Evolutionary conservation across 768 basidiomycete genomes (phyloP).

Genomic region (Xanthoconium stramineum): DNA sequence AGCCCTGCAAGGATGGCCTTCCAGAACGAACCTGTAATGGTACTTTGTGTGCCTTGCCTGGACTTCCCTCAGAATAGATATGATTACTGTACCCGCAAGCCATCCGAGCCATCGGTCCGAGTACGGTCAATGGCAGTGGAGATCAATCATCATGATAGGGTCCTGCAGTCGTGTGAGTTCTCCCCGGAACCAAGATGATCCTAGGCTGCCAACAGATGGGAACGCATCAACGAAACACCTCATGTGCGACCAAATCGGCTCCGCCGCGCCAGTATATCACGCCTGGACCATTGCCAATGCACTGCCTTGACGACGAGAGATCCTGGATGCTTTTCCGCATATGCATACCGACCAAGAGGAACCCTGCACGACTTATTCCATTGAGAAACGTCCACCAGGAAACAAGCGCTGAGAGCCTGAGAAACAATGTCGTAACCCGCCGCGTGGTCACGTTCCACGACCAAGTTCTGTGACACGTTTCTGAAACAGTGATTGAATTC

Average conservation of each 20-base stretch:
- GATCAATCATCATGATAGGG: neutral
- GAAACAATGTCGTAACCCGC: neutral
- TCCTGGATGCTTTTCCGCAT: neutral
- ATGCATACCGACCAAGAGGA: neutral
- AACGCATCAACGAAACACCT: neutral
- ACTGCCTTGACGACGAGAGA: neutral
- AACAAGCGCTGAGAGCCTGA: neutral
- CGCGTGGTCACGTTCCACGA: conserved; percentile 6
- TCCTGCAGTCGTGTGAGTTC: conserved; percentile 3
- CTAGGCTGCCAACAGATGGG: neutral
- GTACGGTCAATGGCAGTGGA: neutral
- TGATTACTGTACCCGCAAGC: neutral
- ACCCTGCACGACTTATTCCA: neutral
- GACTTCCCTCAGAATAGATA: neutral
- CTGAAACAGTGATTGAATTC: conserved; percentile 7
- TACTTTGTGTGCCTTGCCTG: neutral
- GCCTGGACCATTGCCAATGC: neutral
- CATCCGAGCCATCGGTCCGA: neutral
- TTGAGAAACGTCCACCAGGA: no score
- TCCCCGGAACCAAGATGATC: neutral
- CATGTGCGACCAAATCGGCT: neutral
- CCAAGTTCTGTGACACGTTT: conserved; percentile 3
- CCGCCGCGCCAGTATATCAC: neutral
- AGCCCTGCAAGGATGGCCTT: neutral
- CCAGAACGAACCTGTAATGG: neutral